Evolutionary conservation across 1,284 basidiomycete genomes (phyloP), one percentile per base, ranked within the genome.

Genomic region (Agroathelia rolfsii): DNA sequence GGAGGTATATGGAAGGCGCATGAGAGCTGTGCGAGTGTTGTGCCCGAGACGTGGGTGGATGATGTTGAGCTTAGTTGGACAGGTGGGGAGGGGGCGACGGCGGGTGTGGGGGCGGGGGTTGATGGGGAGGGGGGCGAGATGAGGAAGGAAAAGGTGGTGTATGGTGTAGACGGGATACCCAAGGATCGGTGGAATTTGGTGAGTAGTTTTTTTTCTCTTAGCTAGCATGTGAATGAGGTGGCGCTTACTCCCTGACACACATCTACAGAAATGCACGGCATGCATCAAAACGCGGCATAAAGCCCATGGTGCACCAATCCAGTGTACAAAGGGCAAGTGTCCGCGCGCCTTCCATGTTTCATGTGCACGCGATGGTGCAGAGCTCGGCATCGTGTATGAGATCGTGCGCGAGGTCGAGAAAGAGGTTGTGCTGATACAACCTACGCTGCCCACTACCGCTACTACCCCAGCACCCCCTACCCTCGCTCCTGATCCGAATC

Each of bases 281-380:
- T 97, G 93, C 52, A 65, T 68, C 17, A 85, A 78, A 49, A 66
- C 61, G 16, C 66, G 66, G 21, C 56, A 69, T 11, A 84, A 81
- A 42, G 65, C 62, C 6, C 81, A 89, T 40, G 94, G 94, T 4
- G 88, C 88, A 3, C 92, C 92, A 36, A 78, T 95, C 18, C 92
- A 96, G 49, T 96, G 92, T 52, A 87, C 87, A 7, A 88, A 88
- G 53, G 88, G 88, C 38, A 92, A 88, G 58, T 95, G 94, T 50
- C 69, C 85, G 2, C 87, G 86, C 46, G 88, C 94, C 0, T 95
- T 87, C 57, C 94, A 98, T 51, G 80, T 95, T 17, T 84, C 80
- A 2, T 98, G 94, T 53, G 94, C 94, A 0, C 62, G 64, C 17
- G 70, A 75, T 15, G 72, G 71, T 0, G 55, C 56, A 4, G 61